Evolutionary conservation across 2,329 filamentous ascomycete species (phyloP), one percentile per base, ranked within the genome.

Genomic region (Westerdykella ornata): DNA sequence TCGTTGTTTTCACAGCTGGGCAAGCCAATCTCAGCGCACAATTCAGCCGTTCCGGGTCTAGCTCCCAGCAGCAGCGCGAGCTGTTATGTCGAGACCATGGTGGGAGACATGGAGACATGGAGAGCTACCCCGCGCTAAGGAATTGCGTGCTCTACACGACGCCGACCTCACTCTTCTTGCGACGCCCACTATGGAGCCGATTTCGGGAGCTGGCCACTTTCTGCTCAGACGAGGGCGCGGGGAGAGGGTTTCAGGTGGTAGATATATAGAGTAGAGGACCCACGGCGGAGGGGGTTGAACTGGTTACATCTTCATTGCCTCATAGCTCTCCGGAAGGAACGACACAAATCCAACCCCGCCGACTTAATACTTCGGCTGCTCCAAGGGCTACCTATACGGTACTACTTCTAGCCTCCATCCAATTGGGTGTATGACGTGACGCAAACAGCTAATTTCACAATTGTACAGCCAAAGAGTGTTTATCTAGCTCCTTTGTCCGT

Each of bases 381-480:
- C 30, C 36, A 38, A 39, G 15, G 22, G 45, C 38, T 39, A 42
- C 28, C 9, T 35, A 14, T 5, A 3, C n/a, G 13, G 16, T 22
- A 5, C 13, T n/a, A 33, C 30, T 33, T 29, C 36, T 26, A 22
- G n/a, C 31, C 18, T 26, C 19, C 33, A 33, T 13, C 30, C 8
- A n/a, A 33, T 26, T 26, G 22, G 22, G 22, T 53, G 41, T 34
- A 59, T 59, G 54, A 57, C 56, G 56, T 59, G 54, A 59, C 50
- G 29, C 32, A 32, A 19, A 35, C 38, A 36, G 37, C 20, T 28
- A 45, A 38, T 55, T 50, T 42, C 47, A 47, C 41, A 38, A 54
- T 53, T 47, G 13, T 16, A 16, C 14, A 33, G 13, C 37, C n/a
- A 9, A 18, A 28, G 3, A 8, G 17, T 26, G 15, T 28, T 35